Conservation (phyloP, 2,329 filamentous ascomycete species). For the Camillea tinctor region DNA sequence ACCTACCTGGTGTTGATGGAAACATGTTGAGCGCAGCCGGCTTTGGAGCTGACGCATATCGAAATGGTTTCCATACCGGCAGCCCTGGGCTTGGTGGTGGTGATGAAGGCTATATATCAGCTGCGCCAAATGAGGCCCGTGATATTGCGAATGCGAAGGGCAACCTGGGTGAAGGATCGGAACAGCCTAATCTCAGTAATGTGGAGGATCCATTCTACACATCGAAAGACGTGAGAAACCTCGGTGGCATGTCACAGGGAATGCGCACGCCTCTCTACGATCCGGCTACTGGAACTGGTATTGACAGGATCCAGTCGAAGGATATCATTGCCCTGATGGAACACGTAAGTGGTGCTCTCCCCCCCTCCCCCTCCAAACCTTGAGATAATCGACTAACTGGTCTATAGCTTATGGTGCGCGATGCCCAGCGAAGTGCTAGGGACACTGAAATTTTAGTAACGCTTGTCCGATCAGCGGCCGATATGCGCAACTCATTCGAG, state of each 20-base stretch:
- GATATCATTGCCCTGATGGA: conserved; percentile 98
- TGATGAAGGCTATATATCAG: conserved; percentile 93
- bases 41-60: conserved; percentile 39
- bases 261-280: conserved; percentile 90
- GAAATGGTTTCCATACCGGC: conserved; percentile 49
- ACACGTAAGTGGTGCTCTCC: conserved; percentile 58
- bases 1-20: conserved; percentile 50
- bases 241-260: conserved; percentile 89
- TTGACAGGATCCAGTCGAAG: conserved; percentile 91
- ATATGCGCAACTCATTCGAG: conserved; percentile 96
- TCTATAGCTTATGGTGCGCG: conserved; percentile 79
- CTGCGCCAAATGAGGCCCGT: conserved; percentile 56
- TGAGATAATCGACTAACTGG: too few species aligned
- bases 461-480: conserved; percentile 86
- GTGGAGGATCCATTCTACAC: conserved; percentile 67
- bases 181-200: conserved; percentile 50
- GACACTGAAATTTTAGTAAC: conserved; percentile 96
- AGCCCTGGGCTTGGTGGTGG: conserved; percentile 61
- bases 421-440: conserved; percentile 91
- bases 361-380: too few species aligned
- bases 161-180: conserved; percentile 55
- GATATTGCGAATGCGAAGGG: conserved; percentile 51
- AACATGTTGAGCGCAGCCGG: conserved; percentile 44
- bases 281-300: conserved; percentile 78
- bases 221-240: conserved; percentile 61